Conservation (phyloP, 2,329 filamentous ascomycete species). For the Diaporthe eres region DNA sequence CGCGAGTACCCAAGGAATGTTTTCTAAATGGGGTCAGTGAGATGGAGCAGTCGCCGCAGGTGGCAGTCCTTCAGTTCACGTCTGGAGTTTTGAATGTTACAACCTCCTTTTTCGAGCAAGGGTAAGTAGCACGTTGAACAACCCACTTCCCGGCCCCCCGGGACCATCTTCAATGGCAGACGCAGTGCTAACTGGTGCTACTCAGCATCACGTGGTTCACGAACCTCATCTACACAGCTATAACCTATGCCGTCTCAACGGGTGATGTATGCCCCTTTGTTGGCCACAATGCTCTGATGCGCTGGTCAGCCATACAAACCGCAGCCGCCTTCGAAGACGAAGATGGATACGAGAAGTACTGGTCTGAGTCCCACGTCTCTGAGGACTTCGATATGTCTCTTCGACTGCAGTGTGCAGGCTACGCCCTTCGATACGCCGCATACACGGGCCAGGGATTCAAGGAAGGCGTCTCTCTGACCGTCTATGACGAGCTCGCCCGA, state of each 20-base stretch:
- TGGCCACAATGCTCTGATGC: constrained; percentile 82
- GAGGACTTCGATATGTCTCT: constrained; percentile 88
- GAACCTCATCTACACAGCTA: constrained; percentile 80
- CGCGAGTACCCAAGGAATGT: constrained; percentile 82
- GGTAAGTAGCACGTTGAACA: constrained; percentile 44
- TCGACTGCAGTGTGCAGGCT: constrained; percentile 79
- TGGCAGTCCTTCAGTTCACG: constrained; percentile 79
- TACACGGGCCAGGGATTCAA: constrained; percentile 82
- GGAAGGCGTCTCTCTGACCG: constrained; percentile 86
- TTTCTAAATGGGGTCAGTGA: constrained; percentile 82
- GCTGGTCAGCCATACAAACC: constrained; percentile 82
- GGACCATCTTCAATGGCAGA: not conserved
- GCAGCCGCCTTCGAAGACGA: constrained; percentile 76
- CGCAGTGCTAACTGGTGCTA: not conserved
- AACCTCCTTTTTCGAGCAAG: constrained; percentile 80
- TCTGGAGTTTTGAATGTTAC: constrained; percentile 85
- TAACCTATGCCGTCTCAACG: constrained; percentile 80
- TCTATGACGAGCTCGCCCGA: constrained; percentile 86
- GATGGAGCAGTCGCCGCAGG: constrained; percentile 78
- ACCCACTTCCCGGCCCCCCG: no score
- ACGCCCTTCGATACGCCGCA: constrained; percentile 76
- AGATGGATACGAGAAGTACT: constrained; percentile 82
- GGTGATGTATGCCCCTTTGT: constrained; percentile 85
- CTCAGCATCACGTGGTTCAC: constrained; percentile 79
- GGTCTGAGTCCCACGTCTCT: constrained; percentile 84